A percentile compares a stretch with the other conserved stretches of the same genome.
Conservation (phyloP, 2,329 filamentous ascomycete genomes). For the Zymoseptoria tritici region DNA sequence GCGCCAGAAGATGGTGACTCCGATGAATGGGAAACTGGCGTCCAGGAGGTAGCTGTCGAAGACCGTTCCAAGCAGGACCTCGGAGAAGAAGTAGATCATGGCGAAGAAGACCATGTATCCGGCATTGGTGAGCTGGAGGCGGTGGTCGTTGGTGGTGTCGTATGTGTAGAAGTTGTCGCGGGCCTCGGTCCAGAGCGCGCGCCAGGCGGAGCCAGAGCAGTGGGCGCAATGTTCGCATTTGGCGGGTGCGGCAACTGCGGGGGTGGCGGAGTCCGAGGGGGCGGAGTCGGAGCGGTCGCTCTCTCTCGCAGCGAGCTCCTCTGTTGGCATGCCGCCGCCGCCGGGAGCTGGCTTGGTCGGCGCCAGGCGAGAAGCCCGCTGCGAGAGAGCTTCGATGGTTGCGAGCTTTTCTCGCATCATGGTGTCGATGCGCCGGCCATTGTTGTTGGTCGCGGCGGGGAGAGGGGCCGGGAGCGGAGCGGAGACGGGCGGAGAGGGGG, state of each 20-base stretch:
- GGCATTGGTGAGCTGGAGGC: conserved; percentile 33
- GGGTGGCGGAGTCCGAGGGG: background rate
- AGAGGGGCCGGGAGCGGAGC: background rate
- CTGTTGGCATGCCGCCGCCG: background rate
- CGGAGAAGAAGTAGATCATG: conserved; percentile 41
- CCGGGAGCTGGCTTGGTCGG: background rate
- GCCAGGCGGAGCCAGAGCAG: conserved; percentile 21
- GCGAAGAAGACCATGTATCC: conserved; percentile 35
- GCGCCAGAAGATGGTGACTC: background rate
- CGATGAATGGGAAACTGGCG: conserved; percentile 44
- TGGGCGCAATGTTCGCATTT: conserved; percentile 22
- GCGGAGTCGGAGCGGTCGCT: background rate
- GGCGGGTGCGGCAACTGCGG: background rate
- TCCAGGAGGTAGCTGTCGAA: conserved; percentile 49
- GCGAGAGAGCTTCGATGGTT: background rate
- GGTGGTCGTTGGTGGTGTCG: conserved; percentile 8
- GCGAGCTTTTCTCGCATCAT: background rate
- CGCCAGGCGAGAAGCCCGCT: background rate
- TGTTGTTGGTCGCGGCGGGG: background rate
- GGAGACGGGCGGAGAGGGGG: background rate
- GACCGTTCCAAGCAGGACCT: conserved; percentile 23
- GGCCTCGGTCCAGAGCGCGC: conserved; percentile 25
- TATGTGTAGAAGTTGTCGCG: conserved; percentile 23
- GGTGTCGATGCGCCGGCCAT: background rate
- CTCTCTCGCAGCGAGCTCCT: background rate